Evolutionary conservation across 331 rosid genomes (phyloP).

Genomic region (Dryas integrifolia): DNA sequence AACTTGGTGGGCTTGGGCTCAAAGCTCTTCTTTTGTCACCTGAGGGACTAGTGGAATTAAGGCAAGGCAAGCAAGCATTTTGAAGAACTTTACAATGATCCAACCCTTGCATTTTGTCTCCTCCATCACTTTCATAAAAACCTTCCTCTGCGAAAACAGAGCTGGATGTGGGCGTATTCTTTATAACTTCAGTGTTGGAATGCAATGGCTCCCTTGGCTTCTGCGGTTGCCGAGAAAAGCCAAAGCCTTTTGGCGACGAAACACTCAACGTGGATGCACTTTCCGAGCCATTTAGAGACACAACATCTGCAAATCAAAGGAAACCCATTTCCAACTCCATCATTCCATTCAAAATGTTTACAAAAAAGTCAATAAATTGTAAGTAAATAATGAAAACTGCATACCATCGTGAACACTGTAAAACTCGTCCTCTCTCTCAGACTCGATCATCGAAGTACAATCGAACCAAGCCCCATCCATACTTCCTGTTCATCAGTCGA

Average conservation of each 20-base stretch:
- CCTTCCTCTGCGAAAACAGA: slow-evolving; percentile 39
- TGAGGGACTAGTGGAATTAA: slow-evolving; percentile 40
- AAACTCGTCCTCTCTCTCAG: slow-evolving; percentile 88
- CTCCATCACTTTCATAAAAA: slow-evolving; percentile 41
- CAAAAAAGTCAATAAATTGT: neutral
- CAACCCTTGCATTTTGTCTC: slow-evolving; percentile 33
- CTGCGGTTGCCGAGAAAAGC: slow-evolving; percentile 15
- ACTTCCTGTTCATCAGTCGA: slow-evolving; percentile 20
- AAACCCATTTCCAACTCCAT: slow-evolving; percentile 6
- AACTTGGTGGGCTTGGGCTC: slow-evolving; percentile 47
- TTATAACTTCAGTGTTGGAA: neutral
- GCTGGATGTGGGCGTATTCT: no score
- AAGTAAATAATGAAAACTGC: neutral
- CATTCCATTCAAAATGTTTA: neutral
- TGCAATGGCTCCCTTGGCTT: slow-evolving; percentile 19
- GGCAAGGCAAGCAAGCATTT: slow-evolving; percentile 64
- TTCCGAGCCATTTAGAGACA: slow-evolving; percentile 45
- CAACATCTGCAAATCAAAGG: slow-evolving; percentile 31
- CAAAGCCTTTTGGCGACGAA: slow-evolving; percentile 39
- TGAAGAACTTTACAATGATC: slow-evolving; percentile 62
- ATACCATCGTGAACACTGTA: slow-evolving; percentile 79
- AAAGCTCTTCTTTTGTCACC: slow-evolving; percentile 42
- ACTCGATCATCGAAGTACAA: slow-evolving; percentile 72
- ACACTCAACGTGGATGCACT: slow-evolving; percentile 39
- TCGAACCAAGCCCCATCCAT: slow-evolving; percentile 77